Base-by-base conservation (phyloP, 2,329 filamentous ascomycete genomes). In the Bipolaris bicolor region DNA sequence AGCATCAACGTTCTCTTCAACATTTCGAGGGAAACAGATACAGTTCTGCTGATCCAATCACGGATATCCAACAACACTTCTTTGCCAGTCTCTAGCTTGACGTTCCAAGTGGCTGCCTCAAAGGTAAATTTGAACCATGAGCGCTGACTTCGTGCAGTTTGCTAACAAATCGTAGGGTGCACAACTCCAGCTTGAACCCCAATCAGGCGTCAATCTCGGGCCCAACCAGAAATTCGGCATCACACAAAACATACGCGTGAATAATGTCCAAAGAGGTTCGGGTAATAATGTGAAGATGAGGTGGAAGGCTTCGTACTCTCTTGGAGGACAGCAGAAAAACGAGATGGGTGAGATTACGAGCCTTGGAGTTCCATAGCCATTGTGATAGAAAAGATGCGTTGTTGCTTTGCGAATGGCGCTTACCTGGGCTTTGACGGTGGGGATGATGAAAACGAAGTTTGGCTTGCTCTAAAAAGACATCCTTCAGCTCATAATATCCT, bases 91-190 rank as follows among this genome's bases (percentile, higher is more conserved):
- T 84, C 85, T 3, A 90, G 96, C 62, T 80, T 99, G 29, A 92
- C 94, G 57, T 96, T 97, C 71, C 91, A 97, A 76, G 83, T 96
- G 37, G 95, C 95, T 3, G 94, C 97, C 29, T 95, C 94, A 58
- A 98, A 94, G 86, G 93, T 96, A 64, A 56, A 7, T 62, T 31
- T 29, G 9, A 5, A 26, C 5, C 49, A 1, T 31, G 7, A 31
- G 10, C 20, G n/a, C 31, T 20, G 15, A 29, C n/a, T 18, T 15
- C 16, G 3, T 16, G 37, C n/a, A 1, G 24, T 20, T 44, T 6
- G 24, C 61, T 70, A 56, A 71, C 55, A 18, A 22, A 20, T 11
- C 36, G 6, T 67, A 96, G 92, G 89, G 89, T 60, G 95, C 89
- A 73, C 88, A 90, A 59, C 83, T 97, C 20, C 85, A 90, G 69